Percentiles rank a stretch among this genome's conserved stretches.
These are phyloP conservation scores for Microcos paniculata DNA, from an alignment of 345 rosid genomes.

Conservation along the genomic window DNA sequence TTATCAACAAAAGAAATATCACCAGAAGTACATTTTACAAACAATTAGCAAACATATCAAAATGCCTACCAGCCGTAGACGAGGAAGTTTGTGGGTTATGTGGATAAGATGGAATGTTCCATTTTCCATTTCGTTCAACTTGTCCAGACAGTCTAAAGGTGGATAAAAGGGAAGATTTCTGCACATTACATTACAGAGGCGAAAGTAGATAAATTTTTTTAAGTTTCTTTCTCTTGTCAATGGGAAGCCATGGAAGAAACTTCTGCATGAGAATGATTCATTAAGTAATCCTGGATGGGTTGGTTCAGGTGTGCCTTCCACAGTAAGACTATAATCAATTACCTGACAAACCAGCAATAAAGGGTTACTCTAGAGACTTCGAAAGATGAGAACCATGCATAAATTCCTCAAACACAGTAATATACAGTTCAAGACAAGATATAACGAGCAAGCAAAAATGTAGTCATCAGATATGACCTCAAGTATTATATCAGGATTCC, in stretches of 20 bases:
- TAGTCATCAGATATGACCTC: slow-evolving; percentile 49
- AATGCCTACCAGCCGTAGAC: slow-evolving; percentile 43
- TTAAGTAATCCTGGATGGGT: slow-evolving; percentile 24
- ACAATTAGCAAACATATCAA: background rate
- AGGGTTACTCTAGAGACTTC: slow-evolving; percentile 10
- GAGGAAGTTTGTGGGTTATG: slow-evolving; percentile 66
- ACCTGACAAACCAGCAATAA: slow-evolving; percentile 48
- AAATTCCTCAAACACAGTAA: slow-evolving; percentile 1
- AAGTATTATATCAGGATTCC: slow-evolving; percentile 44
- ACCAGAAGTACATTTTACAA: background rate
- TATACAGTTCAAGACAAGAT: slow-evolving; percentile 18
- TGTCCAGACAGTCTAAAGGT: slow-evolving; percentile 30
- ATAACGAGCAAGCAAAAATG: slow-evolving; percentile 16
- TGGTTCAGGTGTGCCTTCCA: slow-evolving; percentile 56
- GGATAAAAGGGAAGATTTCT: slow-evolving; percentile 40
- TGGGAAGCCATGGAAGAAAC: slow-evolving; percentile 39
- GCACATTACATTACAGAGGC: slow-evolving; percentile 32
- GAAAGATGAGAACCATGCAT: background rate
- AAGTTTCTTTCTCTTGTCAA: slow-evolving; percentile 33
- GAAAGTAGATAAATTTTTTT: slow-evolving; percentile 41
- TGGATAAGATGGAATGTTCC: slow-evolving; percentile 60
- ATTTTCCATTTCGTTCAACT: slow-evolving; percentile 38
- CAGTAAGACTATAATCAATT: slow-evolving; percentile 45
- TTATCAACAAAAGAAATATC: background rate
- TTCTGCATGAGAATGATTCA: slow-evolving; percentile 47